These are phyloP conservation scores for Apostasia shenzhenica DNA, from an alignment of 106 monocot genomes.

Conservation along the genomic window DNA sequence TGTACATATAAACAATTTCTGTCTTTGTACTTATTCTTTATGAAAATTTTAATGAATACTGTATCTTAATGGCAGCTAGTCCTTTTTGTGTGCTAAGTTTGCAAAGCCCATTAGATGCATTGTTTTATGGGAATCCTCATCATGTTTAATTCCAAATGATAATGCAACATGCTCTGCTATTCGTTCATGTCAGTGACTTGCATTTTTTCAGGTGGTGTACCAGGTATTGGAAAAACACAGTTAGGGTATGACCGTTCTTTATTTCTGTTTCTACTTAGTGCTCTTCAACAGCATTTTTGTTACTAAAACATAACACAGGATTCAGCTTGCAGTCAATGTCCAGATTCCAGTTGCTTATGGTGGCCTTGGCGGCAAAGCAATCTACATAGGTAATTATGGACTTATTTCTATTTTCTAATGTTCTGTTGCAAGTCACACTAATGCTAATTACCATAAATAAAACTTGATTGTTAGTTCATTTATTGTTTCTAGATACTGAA, in stretches of 20 bases:
- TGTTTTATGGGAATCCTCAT: neutral
- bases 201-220: conserved; percentile 83
- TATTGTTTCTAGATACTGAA: conserved; percentile 69
- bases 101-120: neutral
- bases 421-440: neutral
- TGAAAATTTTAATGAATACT: too few species aligned
- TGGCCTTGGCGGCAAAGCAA: conserved; percentile 83
- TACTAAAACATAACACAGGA: conserved; percentile 38
- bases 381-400: conserved; percentile 93
- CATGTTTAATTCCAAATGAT: neutral
- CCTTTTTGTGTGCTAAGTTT: neutral
- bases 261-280: conserved; percentile 3
- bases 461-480: conserved; percentile 9
- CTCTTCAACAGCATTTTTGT: conserved; percentile 7
- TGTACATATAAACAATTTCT: too few species aligned
- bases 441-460: neutral
- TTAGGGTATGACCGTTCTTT: conserved; percentile 59
- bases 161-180: conserved; percentile 1
- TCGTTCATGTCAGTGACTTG: conserved; percentile 7
- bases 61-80: neutral
- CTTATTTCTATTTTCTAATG: neutral
- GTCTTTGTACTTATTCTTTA: too few species aligned
- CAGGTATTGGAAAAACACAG: conserved; percentile 98
- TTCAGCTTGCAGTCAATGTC: conserved; percentile 93
- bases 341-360: conserved; percentile 80